A percentile compares a stretch with the other conserved stretches of the same genome.
Conservation (phyloP, 805 yeast species). For the Millerozyma miso region DNA sequence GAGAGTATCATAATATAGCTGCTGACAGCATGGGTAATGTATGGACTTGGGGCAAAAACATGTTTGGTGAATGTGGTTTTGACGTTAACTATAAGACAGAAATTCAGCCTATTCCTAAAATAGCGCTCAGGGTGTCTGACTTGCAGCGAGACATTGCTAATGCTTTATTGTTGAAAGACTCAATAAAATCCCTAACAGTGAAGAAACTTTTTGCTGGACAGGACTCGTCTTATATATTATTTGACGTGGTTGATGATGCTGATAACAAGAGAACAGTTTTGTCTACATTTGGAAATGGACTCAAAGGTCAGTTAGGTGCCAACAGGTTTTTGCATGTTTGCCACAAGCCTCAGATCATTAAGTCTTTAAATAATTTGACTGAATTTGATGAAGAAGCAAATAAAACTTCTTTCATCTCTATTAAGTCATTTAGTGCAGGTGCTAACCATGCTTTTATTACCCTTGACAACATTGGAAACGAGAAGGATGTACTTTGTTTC, state of each 20-base stretch:
- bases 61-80: conserved; percentile 79
- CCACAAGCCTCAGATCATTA: conserved; percentile 58
- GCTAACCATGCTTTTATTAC: conserved; percentile 60
- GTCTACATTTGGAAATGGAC: conserved; percentile 78
- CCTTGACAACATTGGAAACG: conserved; percentile 40
- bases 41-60: conserved; percentile 86
- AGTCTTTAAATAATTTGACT: conserved; percentile 40
- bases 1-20: conserved; percentile 68
- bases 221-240: conserved; percentile 41
- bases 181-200: conserved; percentile 41
- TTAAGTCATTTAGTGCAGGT: conserved; percentile 58
- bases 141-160: conserved; percentile 11
- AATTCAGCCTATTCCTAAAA: conserved; percentile 64
- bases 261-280: conserved; percentile 17
- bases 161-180: conserved; percentile 32
- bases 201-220: conserved; percentile 65
- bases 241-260: conserved; percentile 19
- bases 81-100: conserved; percentile 64
- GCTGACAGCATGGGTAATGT: conserved; percentile 62
- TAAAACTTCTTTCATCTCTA: conserved; percentile 40
- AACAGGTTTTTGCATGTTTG: conserved; percentile 74
- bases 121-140: conserved; percentile 17
- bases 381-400: conserved; percentile 52
- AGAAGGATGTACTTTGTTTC: conserved; percentile 66
- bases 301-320: conserved; percentile 81